Percentiles rank a stretch among this genome's conserved stretches.
phyloP scores from a whole-genome alignment of 2,329 filamentous ascomycete species.

The Diaporthe vexans region DNA sequence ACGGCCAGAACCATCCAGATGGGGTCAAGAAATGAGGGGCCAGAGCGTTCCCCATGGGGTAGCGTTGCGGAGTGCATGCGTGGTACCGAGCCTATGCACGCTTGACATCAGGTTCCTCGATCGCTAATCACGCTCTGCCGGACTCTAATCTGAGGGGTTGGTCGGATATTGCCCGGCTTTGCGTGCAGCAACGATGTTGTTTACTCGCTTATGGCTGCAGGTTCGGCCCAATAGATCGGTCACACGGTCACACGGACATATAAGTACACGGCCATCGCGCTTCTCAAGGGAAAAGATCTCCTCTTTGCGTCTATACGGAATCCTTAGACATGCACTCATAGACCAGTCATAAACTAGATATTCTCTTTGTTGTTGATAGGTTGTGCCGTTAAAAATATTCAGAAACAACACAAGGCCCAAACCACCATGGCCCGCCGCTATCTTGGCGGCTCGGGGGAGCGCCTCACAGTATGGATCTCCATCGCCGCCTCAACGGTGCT shows the following conservation, averaged over 20 bases:
- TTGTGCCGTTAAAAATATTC: neutral
- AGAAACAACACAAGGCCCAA: neutral
- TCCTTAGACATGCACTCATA: neutral
- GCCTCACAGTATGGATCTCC: slow-evolving; percentile 66
- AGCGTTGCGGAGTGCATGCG: slow-evolving; percentile 12
- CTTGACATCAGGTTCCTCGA: neutral
- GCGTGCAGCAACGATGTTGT: neutral
- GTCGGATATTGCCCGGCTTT: slow-evolving; percentile 23
- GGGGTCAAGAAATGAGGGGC: slow-evolving; percentile 25
- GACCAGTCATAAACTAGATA: neutral
- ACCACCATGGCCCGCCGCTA: slow-evolving; percentile 49
- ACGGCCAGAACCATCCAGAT: slow-evolving; percentile 9
- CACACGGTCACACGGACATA: neutral
- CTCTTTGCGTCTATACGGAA: no score
- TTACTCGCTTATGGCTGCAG: neutral
- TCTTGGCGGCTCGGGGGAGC: slow-evolving; percentile 63
- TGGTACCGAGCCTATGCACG: slow-evolving; percentile 9
- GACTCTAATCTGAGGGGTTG: neutral
- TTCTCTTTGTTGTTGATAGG: neutral
- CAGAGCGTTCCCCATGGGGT: slow-evolving; percentile 16
- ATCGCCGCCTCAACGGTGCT: slow-evolving; percentile 64
- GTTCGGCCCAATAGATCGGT: neutral
- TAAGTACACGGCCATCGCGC: neutral
- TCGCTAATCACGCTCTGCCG: no score
- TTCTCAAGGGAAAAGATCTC: no score